phyloP scores from a whole-genome alignment of 768 basidiomycete species.

The Lentinula sp. region DNA sequence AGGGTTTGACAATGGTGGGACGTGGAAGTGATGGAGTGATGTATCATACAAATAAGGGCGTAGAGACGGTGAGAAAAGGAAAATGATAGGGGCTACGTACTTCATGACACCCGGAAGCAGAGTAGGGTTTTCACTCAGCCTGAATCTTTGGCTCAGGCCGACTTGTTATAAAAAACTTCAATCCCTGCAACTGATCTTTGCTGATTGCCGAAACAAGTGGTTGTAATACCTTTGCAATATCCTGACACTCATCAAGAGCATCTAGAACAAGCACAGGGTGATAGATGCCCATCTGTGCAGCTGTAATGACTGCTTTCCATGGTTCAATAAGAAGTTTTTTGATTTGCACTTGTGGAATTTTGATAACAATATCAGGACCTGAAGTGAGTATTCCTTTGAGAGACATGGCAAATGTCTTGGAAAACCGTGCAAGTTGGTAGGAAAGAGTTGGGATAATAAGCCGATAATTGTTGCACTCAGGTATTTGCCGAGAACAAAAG shows the following conservation, averaged over 20 bases:
- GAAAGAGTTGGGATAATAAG: constrained; percentile 6
- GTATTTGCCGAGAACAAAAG: constrained; percentile 6
- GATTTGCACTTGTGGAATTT: neutral
- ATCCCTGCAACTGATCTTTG: neutral
- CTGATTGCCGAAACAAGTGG: neutral
- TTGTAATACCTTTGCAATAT: neutral
- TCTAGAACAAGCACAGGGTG: neutral
- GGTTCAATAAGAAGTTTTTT: neutral
- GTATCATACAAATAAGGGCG: no score
- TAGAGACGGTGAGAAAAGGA: no score
- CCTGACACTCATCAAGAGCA: constrained; percentile 2
- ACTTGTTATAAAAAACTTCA: neutral
- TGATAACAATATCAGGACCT: neutral
- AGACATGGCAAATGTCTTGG: neutral
- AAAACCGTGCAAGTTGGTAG: neutral
- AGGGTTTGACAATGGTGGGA: no score
- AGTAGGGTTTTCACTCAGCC: no score
- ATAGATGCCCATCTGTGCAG: no score
- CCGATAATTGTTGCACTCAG: neutral
- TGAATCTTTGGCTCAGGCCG: neutral
- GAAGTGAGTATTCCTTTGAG: neutral
- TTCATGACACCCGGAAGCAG: neutral
- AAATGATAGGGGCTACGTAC: no score
- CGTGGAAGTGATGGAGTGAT: no score
- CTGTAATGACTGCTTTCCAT: neutral